A percentile compares a stretch with the other conserved stretches of the same genome.
Conservation (phyloP, 1,139 yeast species). For the Kurtzmaniella quercitrusa region DNA sequence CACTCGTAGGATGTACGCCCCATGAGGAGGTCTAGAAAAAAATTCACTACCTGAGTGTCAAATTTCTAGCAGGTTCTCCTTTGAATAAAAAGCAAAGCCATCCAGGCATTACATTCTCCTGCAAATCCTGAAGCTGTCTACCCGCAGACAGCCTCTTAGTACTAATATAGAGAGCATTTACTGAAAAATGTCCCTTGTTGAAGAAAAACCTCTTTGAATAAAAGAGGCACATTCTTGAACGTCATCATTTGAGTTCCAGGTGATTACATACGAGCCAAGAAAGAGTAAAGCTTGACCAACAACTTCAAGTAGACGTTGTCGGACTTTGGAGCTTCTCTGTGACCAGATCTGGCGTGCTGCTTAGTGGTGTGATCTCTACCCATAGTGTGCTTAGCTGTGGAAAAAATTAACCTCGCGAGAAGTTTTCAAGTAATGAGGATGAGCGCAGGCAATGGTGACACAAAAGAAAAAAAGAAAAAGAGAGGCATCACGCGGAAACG, state of each 20-base stretch:
- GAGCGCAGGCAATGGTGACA: constrained; percentile 2
- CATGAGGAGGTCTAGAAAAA: background rate
- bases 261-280: constrained; percentile 93
- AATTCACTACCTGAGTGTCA: background rate
- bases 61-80: background rate
- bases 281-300: constrained; percentile 96
- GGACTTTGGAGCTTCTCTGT: constrained; percentile 99
- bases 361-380: constrained; percentile 97
- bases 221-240: background rate
- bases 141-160: background rate
- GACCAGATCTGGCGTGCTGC: constrained; percentile 94
- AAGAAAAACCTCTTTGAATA: too few species aligned
- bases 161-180: background rate
- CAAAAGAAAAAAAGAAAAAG: background rate
- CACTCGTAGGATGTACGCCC: constrained; percentile 8
- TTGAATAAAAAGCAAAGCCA: background rate
- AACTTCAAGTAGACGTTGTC: constrained; percentile 98
- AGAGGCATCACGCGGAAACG: background rate
- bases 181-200: background rate
- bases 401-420: constrained; percentile 5
- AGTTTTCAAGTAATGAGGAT: constrained; percentile 4
- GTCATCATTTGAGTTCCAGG: constrained; percentile 1
- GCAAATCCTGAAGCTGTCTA: background rate
- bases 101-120: background rate
- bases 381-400: constrained; percentile 46